These are phyloP conservation scores for Neofusicoccum sp. DNA, from an alignment of 2,329 filamentous ascomycete genomes.

Conservation along the genomic window DNA sequence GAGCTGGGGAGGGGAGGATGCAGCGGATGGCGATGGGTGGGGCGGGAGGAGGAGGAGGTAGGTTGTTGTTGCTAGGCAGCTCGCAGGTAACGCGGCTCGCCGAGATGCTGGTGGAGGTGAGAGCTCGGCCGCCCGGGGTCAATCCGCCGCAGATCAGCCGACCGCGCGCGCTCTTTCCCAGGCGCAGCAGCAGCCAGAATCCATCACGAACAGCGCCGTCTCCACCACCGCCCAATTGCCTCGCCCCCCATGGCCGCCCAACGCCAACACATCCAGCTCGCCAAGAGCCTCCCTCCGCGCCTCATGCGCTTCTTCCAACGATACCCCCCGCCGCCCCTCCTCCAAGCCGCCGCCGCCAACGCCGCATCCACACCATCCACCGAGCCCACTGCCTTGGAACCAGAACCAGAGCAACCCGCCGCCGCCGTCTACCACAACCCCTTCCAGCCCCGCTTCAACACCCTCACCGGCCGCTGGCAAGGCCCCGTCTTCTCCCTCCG, in stretches of 20 bases:
- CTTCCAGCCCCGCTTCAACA: constrained; percentile 79
- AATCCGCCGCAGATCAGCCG: too few relatives aligned
- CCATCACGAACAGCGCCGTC: neutral
- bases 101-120: constrained; percentile 8
- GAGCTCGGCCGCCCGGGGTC: neutral
- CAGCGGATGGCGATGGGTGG: constrained; percentile 23
- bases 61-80: constrained; percentile 15
- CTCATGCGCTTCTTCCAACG: constrained; percentile 86
- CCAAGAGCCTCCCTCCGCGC: constrained; percentile 72
- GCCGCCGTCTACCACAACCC: constrained; percentile 64
- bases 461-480: constrained; percentile 78
- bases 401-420: constrained; percentile 44
- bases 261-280: constrained; percentile 54
- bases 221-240: constrained; percentile 10
- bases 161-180: too few relatives aligned
- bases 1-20: constrained; percentile 22
- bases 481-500: constrained; percentile 81
- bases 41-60: constrained; percentile 10
- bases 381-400: constrained; percentile 27
- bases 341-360: constrained; percentile 38
- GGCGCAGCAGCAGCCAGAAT: too few relatives aligned
- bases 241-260: constrained; percentile 27
- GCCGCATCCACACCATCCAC: constrained; percentile 42
- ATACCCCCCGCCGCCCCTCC: constrained; percentile 70
- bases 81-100: constrained; percentile 18